Percentiles rank a stretch among this genome's conserved stretches.
Evolutionary conservation across 2,329 filamentous ascomycete genomes (phyloP).

Genomic region (Zymoseptoria crescenta): DNA sequence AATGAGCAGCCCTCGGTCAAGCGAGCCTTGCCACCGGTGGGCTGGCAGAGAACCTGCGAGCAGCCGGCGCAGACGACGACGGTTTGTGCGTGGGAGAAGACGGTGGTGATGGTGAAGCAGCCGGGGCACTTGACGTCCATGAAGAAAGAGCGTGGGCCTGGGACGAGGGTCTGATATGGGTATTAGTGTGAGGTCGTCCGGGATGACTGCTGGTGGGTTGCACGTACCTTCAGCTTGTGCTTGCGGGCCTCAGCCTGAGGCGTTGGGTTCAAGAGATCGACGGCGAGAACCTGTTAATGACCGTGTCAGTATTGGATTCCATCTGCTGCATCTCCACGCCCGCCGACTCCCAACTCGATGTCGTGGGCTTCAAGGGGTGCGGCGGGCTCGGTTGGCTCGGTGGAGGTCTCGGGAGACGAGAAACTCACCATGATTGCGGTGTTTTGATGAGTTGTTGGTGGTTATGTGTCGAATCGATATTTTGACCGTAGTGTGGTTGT

Average conservation of each 20-base stretch:
- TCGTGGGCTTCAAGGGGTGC: constrained; percentile 23
- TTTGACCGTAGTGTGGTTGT: constrained; percentile 8
- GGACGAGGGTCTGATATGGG: constrained; percentile 57
- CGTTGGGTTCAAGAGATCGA: constrained; percentile 99
- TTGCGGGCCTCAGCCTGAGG: constrained; percentile 97
- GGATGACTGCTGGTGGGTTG: neutral
- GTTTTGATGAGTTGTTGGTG: constrained; percentile 13
- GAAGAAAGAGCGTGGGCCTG: constrained; percentile 97
- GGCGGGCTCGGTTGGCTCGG: constrained; percentile 8
- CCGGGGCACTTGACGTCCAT: constrained; percentile 99
- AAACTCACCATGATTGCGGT: constrained; percentile 27
- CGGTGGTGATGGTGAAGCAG: constrained; percentile 99
- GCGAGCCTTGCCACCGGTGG: constrained; percentile 97
- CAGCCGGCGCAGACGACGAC: constrained; percentile 99
- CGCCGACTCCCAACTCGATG: constrained; percentile 7
- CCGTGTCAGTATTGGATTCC: constrained; percentile 17
- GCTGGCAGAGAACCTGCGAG: constrained; percentile 99
- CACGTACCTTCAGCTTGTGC: constrained; percentile 98
- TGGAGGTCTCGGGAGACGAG: constrained; percentile 8
- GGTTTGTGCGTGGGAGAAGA: constrained; percentile 99
- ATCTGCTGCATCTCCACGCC: neutral
- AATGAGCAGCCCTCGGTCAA: constrained; percentile 99
- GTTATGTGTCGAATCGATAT: constrained; percentile 8
- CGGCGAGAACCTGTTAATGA: constrained; percentile 82
- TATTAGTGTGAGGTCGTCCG: constrained; percentile 1